Evolutionary conservation across 73 alveolate genomes (phyloP).

Genomic region (Stentor coeruleus): DNA sequence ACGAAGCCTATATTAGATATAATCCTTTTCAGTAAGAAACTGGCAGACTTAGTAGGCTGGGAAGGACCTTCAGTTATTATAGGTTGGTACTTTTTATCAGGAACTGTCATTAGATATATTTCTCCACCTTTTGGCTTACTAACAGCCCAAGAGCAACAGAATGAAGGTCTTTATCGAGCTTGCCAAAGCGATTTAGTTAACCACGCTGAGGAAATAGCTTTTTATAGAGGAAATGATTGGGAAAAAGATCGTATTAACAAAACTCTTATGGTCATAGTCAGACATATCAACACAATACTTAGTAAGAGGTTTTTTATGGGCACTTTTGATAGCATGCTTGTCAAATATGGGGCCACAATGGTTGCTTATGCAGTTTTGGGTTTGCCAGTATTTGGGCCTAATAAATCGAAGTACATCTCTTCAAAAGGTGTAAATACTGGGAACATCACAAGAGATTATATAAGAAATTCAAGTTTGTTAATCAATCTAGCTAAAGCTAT

Average conservation of each 20-base stretch:
- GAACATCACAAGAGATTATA: conserved; percentile 81
- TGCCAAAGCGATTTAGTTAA: conserved; percentile 72
- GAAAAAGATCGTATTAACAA: conserved; percentile 63
- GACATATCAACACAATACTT: conserved; percentile 61
- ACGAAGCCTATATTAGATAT: conserved; percentile 87
- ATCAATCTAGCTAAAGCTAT: conserved; percentile 92
- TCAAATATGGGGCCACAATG: conserved; percentile 92
- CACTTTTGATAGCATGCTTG: conserved; percentile 83
- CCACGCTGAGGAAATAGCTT: conserved; percentile 90
- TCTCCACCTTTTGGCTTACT: conserved; percentile 88
- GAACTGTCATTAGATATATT: conserved; percentile 59
- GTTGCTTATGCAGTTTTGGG: conserved; percentile 91
- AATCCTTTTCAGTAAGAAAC: conserved; percentile 74
- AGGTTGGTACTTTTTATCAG: conserved; percentile 83
- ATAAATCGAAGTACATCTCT: conserved; percentile 58
- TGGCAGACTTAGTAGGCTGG: conserved; percentile 86
- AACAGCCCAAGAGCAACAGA: conserved; percentile 75
- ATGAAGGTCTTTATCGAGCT: conserved; percentile 88
- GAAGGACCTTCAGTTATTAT: conserved; percentile 79
- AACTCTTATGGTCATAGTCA: conserved; percentile 50
- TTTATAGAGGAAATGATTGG: conserved; percentile 81
- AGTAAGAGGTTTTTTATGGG: conserved; percentile 81
- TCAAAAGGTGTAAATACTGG: conserved; percentile 2
- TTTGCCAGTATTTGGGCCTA: conserved; percentile 89
- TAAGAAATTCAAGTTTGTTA: conserved; percentile 81